Percentiles rank a stretch among this genome's conserved stretches.
Evolutionary conservation across 176 grass and related monocot species (phyloP).

Genomic region (Zoysia pacifica): DNA sequence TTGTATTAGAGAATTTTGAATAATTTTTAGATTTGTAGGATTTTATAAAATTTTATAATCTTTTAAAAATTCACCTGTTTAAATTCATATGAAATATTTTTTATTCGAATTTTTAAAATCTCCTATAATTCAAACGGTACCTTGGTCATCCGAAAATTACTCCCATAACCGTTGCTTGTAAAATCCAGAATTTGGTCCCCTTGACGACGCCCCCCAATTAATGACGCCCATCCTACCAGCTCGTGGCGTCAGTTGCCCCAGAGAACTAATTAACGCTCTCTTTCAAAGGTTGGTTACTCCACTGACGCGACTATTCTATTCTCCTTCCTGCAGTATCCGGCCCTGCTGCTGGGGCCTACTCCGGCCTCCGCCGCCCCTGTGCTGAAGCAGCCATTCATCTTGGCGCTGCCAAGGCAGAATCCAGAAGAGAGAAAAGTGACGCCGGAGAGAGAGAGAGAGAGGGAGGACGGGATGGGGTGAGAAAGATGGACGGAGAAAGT

Average conservation of each 20-base stretch:
- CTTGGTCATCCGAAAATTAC: background rate
- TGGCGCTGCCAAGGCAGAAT: conserved; percentile 21
- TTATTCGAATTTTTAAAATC: background rate
- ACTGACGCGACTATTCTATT: background rate
- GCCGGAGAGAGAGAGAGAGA: background rate
- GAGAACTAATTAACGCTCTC: background rate
- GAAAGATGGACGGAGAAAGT: conserved; percentile 37
- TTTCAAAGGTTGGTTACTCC: conserved; percentile 9
- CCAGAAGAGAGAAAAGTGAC: background rate
- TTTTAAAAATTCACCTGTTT: background rate
- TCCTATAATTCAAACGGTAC: background rate
- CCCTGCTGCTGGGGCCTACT: conserved; percentile 17
- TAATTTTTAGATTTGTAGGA: no score
- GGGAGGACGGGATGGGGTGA: conserved; percentile 38
- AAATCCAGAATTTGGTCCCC: background rate
- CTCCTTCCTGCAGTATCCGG: background rate
- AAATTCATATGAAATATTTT: no score
- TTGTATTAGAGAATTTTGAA: no score
- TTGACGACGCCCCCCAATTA: no score
- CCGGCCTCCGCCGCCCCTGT: conserved; percentile 15
- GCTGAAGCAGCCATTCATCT: conserved; percentile 37
- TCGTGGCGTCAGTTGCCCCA: background rate
- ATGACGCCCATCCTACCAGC: background rate
- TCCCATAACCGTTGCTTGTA: background rate
- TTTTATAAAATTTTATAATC: background rate